A percentile compares a stretch with the other conserved stretches of the same genome.
These are phyloP conservation scores for Diaporthe nobilis DNA, from an alignment of 2,329 filamentous ascomycete species.

Conservation along the genomic window DNA sequence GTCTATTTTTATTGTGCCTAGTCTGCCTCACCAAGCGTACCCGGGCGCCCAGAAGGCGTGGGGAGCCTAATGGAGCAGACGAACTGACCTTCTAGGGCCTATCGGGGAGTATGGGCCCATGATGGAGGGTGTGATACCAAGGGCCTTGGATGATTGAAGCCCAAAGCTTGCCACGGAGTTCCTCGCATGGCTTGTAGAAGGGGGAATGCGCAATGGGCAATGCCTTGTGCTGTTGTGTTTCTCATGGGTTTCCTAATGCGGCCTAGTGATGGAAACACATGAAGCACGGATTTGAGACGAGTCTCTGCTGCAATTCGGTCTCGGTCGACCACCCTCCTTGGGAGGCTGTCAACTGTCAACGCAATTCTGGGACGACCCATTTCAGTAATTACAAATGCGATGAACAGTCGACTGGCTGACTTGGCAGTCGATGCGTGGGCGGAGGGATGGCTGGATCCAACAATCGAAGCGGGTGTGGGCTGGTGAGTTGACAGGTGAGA, in stretches of 20 bases:
- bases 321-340: conserved; percentile 19
- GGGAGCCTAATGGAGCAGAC: conserved; percentile 13
- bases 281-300: conserved; percentile 34
- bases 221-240: conserved; percentile 17
- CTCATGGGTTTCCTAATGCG: conserved; percentile 22
- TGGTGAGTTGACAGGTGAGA: conserved; percentile 1
- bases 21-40: conserved; percentile 6
- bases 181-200: conserved; percentile 21
- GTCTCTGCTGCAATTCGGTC: conserved; percentile 11
- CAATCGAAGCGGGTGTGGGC: neutral
- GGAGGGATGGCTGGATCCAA: conserved; percentile 11
- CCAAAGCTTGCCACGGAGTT: neutral
- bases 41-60: conserved; percentile 18
- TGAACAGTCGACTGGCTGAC: conserved; percentile 24
- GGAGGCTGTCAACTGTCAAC: conserved; percentile 32
- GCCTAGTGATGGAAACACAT: conserved; percentile 25
- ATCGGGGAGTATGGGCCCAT: too few species aligned
- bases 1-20: conserved; percentile 13
- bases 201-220: neutral
- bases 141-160: neutral
- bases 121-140: neutral
- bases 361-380: conserved; percentile 26
- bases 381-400: conserved; percentile 23
- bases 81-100: neutral
- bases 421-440: conserved; percentile 25